Evolutionary conservation across 163 green algal genomes (phyloP).

Genomic region (Scenedesmus sp.): DNA sequence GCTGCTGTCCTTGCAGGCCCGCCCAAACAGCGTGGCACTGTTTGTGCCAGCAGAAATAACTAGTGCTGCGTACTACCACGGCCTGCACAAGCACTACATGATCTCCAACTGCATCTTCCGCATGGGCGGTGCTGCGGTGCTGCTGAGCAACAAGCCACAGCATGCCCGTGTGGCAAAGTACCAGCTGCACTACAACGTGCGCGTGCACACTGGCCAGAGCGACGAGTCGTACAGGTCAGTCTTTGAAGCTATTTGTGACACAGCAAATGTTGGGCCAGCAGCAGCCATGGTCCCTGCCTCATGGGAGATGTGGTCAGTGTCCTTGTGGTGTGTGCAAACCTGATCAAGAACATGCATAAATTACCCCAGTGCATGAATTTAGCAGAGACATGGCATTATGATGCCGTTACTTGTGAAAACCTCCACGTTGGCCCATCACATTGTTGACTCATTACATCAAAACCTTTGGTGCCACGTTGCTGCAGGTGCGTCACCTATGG

Average conservation of each 20-base stretch:
- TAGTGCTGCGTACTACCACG: slow-evolving; percentile 28
- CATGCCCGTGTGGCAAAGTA: slow-evolving; percentile 78
- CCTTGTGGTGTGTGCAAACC: too few species aligned
- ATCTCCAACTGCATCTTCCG: slow-evolving; percentile 77
- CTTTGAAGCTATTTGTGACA: too few species aligned
- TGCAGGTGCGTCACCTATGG: too few species aligned
- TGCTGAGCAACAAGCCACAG: slow-evolving; percentile 82
- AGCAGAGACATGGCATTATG: too few species aligned
- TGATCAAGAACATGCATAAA: too few species aligned
- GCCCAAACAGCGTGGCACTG: slow-evolving; percentile 62
- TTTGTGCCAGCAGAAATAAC: slow-evolving; percentile 44
- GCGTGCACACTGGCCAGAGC: slow-evolving; percentile 30
- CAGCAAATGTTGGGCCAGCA: neutral
- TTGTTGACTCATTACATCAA: too few species aligned
- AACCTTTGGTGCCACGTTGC: too few species aligned
- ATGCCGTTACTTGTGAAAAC: too few species aligned
- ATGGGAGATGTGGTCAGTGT: too few species aligned
- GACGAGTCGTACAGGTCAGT: slow-evolving; percentile 19
- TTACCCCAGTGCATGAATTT: too few species aligned
- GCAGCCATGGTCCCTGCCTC: too few species aligned
- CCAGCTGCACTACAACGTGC: slow-evolving; percentile 65
- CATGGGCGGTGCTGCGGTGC: slow-evolving; percentile 84
- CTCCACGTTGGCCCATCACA: too few species aligned
- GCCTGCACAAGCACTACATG: slow-evolving; percentile 33
- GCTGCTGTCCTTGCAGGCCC: slow-evolving; percentile 67